These are phyloP conservation scores for Capsella rubella DNA, from an alignment of 441 rosid species.

Conservation along the genomic window DNA sequence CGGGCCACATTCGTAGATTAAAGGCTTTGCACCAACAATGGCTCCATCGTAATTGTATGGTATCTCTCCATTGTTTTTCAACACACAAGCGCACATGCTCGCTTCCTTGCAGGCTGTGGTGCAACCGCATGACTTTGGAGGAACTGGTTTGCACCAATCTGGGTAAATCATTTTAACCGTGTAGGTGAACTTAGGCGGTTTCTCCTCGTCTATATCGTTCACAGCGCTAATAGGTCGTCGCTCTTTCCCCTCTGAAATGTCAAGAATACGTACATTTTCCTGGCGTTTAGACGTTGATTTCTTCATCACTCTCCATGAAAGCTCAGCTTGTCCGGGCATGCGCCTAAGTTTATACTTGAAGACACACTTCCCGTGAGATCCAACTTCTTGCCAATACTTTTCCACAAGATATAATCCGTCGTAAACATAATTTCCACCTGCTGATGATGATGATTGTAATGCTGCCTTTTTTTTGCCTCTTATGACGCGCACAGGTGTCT, in stretches of 20 bases:
- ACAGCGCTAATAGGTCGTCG: conserved; percentile 71
- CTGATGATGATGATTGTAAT: conserved; percentile 46
- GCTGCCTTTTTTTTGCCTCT: conserved; percentile 57
- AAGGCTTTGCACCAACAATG: conserved; percentile 63
- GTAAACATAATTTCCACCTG: conserved; percentile 61
- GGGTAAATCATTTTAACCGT: conserved; percentile 64
- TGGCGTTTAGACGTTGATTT: conserved; percentile 54
- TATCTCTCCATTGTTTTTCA: conserved; percentile 75
- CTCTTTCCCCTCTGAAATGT: conserved; percentile 82
- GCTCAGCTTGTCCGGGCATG: conserved; percentile 82
- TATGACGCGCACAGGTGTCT: conserved; percentile 86
- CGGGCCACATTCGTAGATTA: conserved; percentile 91
- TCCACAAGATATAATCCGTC: conserved; percentile 85
- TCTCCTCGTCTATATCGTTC: conserved; percentile 73
- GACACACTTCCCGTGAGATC: conserved; percentile 72
- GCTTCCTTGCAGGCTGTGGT: conserved; percentile 59
- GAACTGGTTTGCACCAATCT: conserved; percentile 54
- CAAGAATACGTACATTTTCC: conserved; percentile 68
- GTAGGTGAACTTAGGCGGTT: conserved; percentile 72
- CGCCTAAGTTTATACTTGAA: conserved; percentile 71
- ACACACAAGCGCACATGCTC: conserved; percentile 62
- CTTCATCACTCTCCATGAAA: conserved; percentile 83
- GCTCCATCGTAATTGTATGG: conserved; percentile 85
- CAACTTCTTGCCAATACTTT: conserved; percentile 60
- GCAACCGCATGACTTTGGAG: conserved; percentile 72